Percentiles rank a stretch among this genome's conserved stretches.
Evolutionary conservation across 2,329 filamentous ascomycete genomes (phyloP).

Genomic region (Botrytis fragariae): DNA sequence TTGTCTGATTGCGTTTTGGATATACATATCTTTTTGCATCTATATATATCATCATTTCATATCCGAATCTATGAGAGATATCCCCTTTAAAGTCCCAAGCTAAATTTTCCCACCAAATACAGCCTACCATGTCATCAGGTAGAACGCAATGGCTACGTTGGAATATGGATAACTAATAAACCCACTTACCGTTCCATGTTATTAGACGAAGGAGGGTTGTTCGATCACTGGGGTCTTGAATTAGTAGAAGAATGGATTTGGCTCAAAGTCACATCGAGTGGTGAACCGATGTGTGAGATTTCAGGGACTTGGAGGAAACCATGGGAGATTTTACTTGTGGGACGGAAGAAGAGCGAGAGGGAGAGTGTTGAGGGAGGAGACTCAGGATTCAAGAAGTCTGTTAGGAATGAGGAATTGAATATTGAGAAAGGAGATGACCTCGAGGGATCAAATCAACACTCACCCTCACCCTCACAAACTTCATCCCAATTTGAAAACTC

Average conservation of each 20-base stretch:
- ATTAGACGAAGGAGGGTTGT: constrained; percentile 55
- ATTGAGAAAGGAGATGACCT: neutral
- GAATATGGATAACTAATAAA: constrained; percentile 78
- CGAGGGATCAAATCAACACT: neutral
- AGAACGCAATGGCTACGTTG: constrained; percentile 54
- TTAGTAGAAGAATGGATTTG: constrained; percentile 71
- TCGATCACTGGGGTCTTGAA: constrained; percentile 65
- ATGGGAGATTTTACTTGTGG: constrained; percentile 71
- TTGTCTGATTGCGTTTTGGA: neutral
- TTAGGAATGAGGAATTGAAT: constrained; percentile 45
- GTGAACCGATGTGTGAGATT: constrained; percentile 55
- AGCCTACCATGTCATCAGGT: constrained; percentile 28
- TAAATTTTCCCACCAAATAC: constrained; percentile 35
- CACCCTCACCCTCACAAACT: neutral
- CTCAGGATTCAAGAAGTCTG: neutral
- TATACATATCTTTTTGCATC: accelerated
- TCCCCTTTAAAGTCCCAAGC: constrained; percentile 55
- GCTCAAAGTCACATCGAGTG: constrained; percentile 67
- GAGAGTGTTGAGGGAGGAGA: neutral
- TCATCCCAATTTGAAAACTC: neutral
- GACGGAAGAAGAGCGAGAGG: constrained; percentile 16
- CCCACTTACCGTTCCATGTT: constrained; percentile 51
- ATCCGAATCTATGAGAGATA: constrained; percentile 50
- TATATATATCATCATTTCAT: accelerated
- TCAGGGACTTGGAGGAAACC: constrained; percentile 68